These are phyloP conservation scores for Aspergillus proliferans DNA, from an alignment of 2,329 filamentous ascomycete genomes.

Conservation along the genomic window DNA sequence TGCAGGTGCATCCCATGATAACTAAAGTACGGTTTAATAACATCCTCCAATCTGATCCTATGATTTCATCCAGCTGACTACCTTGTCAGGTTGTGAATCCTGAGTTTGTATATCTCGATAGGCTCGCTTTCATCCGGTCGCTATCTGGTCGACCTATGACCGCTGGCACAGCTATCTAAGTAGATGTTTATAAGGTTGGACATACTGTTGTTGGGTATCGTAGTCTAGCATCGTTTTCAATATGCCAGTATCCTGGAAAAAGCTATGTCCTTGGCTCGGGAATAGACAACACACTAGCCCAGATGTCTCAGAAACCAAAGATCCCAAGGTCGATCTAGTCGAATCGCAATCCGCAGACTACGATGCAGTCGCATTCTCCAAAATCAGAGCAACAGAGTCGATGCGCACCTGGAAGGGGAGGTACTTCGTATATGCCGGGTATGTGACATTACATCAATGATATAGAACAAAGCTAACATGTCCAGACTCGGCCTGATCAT, in stretches of 20 bases:
- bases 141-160: too few relatives aligned
- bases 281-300: not conserved
- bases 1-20: too few relatives aligned
- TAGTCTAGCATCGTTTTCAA: too few relatives aligned
- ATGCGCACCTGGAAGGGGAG: constrained; percentile 25
- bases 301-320: constrained; percentile 2
- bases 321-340: constrained; percentile 5
- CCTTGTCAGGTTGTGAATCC: too few relatives aligned
- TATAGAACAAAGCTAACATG: constrained; percentile 1
- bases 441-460: constrained; percentile 5
- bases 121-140: too few relatives aligned
- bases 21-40: too few relatives aligned
- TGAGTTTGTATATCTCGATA: too few relatives aligned
- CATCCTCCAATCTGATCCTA: too few relatives aligned
- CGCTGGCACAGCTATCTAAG: too few relatives aligned
- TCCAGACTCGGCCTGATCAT: constrained; percentile 25
- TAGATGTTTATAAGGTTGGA: too few relatives aligned
- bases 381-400: constrained; percentile 23
- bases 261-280: not conserved
- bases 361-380: constrained; percentile 15
- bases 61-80: too few relatives aligned
- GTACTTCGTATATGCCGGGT: constrained; percentile 25
- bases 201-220: too few relatives aligned
- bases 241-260: not conserved
- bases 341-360: constrained; percentile 3